Evolutionary conservation across 1,139 yeast species (phyloP).

Genomic region (Scheffersomyces titani): DNA sequence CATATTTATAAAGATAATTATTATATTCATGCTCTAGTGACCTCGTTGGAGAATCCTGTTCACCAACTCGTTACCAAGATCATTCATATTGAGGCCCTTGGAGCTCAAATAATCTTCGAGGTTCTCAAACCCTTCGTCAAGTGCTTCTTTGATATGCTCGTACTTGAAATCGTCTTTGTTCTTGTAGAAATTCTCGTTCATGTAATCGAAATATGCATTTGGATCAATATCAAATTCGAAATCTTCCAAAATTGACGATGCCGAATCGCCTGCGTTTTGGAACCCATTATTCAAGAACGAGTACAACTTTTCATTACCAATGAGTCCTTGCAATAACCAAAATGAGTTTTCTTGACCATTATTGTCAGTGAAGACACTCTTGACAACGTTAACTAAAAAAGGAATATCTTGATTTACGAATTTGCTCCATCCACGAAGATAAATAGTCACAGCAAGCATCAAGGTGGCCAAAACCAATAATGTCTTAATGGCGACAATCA

Average conservation of each 20-base stretch:
- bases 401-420: conserved; percentile 13
- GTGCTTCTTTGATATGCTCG: conserved; percentile 16
- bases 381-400: background rate
- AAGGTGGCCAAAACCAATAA: conserved; percentile 11
- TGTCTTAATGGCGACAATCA: conserved; percentile 23
- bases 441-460: conserved; percentile 11
- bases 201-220: conserved; percentile 19
- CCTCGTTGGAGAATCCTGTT: background rate
- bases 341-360: background rate
- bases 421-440: conserved; percentile 17
- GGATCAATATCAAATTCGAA: conserved; percentile 9
- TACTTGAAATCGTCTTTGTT: conserved; percentile 11
- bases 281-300: background rate
- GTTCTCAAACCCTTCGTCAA: conserved; percentile 16
- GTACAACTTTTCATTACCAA: background rate
- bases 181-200: conserved; percentile 17
- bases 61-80: conserved; percentile 3
- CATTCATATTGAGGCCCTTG: conserved; percentile 9
- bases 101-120: conserved; percentile 9
- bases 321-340: background rate
- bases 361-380: background rate
- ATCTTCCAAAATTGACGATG: conserved; percentile 3
- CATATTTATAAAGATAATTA: background rate
- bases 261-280: background rate
- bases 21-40: background rate